Percentiles rank a stretch among this genome's conserved stretches.
Evolutionary conservation across 2,329 filamentous ascomycete species (phyloP).

Genomic region (Cytospora piceae): DNA sequence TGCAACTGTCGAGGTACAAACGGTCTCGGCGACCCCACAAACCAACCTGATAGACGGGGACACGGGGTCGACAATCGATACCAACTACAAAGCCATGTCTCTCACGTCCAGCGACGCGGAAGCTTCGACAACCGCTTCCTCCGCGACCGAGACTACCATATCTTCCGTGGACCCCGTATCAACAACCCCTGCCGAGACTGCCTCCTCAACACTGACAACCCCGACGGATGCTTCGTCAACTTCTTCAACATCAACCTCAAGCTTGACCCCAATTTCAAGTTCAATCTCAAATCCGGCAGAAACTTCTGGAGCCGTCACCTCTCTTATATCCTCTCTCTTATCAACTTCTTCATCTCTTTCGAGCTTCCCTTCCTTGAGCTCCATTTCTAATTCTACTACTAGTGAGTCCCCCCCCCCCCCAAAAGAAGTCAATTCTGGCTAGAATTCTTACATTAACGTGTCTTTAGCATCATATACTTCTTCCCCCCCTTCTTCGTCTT

Average conservation of each 20-base stretch:
- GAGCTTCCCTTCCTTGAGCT: constrained; percentile 27
- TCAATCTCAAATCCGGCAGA: background rate
- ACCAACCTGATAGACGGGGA: constrained; percentile 44
- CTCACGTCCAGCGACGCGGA: constrained; percentile 13
- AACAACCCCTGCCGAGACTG: constrained; percentile 23
- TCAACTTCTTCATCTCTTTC: constrained; percentile 22
- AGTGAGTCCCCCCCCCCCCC: constrained; percentile 15
- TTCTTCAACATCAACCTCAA: background rate
- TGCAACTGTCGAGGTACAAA: constrained; percentile 49
- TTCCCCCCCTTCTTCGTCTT: constrained; percentile 14
- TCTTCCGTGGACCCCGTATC: constrained; percentile 24
- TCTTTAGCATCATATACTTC: constrained; percentile 25
- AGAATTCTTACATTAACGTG: background rate
- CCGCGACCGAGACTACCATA: constrained; percentile 19
- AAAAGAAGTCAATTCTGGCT: background rate
- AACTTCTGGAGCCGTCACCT: constrained; percentile 30
- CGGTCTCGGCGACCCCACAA: constrained; percentile 44
- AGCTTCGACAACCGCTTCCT: constrained; percentile 23
- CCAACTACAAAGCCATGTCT: constrained; percentile 33
- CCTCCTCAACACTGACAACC: constrained; percentile 25
- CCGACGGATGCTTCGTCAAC: constrained; percentile 30
- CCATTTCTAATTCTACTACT: constrained; percentile 31
- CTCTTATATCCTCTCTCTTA: constrained; percentile 23
- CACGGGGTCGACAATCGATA: constrained; percentile 43
- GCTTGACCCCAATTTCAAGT: background rate